Percentiles rank a stretch among this genome's conserved stretches.
Evolutionary conservation across 2,329 filamentous ascomycete genomes (phyloP).

Genomic region (Kalmusia sp.): DNA sequence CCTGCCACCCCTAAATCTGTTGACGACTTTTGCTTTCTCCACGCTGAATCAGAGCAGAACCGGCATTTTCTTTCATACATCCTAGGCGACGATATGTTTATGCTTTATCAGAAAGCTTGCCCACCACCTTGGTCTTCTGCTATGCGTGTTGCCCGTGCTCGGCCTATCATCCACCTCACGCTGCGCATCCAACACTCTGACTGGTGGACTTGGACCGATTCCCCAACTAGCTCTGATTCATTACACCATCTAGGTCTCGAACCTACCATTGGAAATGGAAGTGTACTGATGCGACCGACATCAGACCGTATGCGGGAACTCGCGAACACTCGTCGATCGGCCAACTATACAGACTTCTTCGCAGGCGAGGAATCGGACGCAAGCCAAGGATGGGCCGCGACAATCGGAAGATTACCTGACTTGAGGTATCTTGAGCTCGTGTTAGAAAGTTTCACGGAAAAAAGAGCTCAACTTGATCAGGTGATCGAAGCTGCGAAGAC

Average conservation of each 20-base stretch:
- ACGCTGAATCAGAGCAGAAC: neutral
- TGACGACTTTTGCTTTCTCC: constrained; percentile 13
- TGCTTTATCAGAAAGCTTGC: neutral
- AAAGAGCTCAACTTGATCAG: neutral
- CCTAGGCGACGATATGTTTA: neutral
- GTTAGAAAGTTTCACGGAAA: neutral
- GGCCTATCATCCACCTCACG: constrained; percentile 23
- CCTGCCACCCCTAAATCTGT: constrained; percentile 4
- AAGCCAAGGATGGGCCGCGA: too few relatives aligned
- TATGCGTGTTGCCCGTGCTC: constrained; percentile 15
- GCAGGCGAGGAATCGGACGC: neutral
- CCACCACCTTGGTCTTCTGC: constrained; percentile 10
- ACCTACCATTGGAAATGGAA: neutral
- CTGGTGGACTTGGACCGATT: constrained; percentile 20
- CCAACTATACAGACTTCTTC: neutral
- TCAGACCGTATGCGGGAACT: neutral
- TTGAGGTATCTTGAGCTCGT: neutral
- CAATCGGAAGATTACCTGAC: neutral
- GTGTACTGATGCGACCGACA: neutral
- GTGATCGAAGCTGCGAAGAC: neutral
- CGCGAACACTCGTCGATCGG: neutral
- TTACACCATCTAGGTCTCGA: neutral
- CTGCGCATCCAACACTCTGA: constrained; percentile 18
- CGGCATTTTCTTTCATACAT: neutral
- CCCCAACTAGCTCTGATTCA: neutral